A percentile compares a stretch with the other conserved stretches of the same genome.
Conservation (phyloP, 805 yeast genomes). For the Metschnikowia lachancei region DNA sequence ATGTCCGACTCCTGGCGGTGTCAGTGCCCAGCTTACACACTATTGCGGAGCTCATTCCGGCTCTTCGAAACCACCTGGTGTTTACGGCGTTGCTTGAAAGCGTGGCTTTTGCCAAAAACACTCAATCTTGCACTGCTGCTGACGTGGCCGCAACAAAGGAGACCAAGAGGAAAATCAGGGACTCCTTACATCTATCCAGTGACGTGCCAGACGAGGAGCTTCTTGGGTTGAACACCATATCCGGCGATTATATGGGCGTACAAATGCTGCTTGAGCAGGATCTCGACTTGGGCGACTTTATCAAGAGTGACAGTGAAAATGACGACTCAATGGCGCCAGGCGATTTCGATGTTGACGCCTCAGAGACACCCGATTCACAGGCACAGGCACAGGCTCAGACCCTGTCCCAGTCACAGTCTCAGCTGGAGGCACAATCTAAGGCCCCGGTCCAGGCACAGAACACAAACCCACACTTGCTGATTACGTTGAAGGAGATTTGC, state of each 20-base stretch:
- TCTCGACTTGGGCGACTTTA: slow-evolving; percentile 27
- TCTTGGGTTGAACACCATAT: slow-evolving; percentile 31
- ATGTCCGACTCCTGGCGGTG: slow-evolving; percentile 24
- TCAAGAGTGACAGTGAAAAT: slow-evolving; percentile 19
- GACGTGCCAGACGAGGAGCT: slow-evolving; percentile 42
- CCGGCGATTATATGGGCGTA: slow-evolving; percentile 17
- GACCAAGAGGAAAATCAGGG: slow-evolving; percentile 30
- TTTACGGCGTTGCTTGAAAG: slow-evolving; percentile 20
- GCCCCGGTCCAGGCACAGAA: neutral
- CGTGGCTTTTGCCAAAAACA: slow-evolving; percentile 8
- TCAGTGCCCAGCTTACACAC: slow-evolving; percentile 26
- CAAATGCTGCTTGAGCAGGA: slow-evolving; percentile 11
- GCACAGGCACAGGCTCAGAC: no score
- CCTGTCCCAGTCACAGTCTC: no score
- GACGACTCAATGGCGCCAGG: neutral
- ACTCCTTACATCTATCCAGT: slow-evolving; percentile 34
- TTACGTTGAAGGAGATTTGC: slow-evolving; percentile 26
- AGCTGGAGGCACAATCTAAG: no score
- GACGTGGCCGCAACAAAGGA: slow-evolving; percentile 6
- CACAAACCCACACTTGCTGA: neutral
- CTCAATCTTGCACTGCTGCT: neutral
- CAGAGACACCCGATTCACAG: neutral
- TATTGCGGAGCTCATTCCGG: slow-evolving; percentile 26
- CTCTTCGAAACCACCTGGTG: slow-evolving; percentile 32
- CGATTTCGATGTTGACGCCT: slow-evolving; percentile 11